phyloP scores from a whole-genome alignment of 2,329 filamentous ascomycete species.

The Phyllosticta citrichinensis region DNA sequence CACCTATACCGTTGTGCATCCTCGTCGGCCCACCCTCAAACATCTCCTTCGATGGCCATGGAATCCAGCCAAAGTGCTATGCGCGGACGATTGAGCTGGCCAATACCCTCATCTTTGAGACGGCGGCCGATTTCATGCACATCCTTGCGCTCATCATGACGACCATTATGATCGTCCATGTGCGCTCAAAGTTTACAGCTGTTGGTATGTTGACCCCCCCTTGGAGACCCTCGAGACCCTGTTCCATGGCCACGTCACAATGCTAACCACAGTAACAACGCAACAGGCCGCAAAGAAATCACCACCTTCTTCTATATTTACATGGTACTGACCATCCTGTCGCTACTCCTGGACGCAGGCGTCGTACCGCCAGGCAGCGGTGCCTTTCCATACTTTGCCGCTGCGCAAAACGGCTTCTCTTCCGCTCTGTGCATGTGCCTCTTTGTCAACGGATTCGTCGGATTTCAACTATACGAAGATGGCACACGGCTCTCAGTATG shows the following conservation, averaged over 20 bases:
- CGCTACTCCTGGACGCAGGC: slow-evolving; percentile 83
- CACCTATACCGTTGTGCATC: slow-evolving; percentile 77
- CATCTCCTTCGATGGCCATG: slow-evolving; percentile 55
- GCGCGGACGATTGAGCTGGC: slow-evolving; percentile 90
- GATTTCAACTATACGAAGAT: slow-evolving; percentile 96
- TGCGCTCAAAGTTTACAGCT: slow-evolving; percentile 94
- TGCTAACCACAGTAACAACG: slow-evolving; percentile 17
- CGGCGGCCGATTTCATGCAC: slow-evolving; percentile 82
- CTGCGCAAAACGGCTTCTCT: slow-evolving; percentile 72
- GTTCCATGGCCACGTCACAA: neutral
- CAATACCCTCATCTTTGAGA: slow-evolving; percentile 98
- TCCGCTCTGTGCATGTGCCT: slow-evolving; percentile 83
- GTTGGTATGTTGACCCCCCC: slow-evolving; percentile 55
- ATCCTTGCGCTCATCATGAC: slow-evolving; percentile 88
- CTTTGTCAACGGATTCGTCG: slow-evolving; percentile 94
- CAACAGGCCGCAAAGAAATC: slow-evolving; percentile 55
- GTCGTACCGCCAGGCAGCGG: slow-evolving; percentile 74
- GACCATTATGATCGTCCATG: slow-evolving; percentile 92
- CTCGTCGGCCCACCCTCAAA: slow-evolving; percentile 66
- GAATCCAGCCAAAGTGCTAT: slow-evolving; percentile 86
- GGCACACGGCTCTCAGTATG: slow-evolving; percentile 89
- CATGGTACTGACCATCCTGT: slow-evolving; percentile 79
- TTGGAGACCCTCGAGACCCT: neutral
- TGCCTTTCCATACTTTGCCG: slow-evolving; percentile 84
- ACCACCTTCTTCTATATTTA: slow-evolving; percentile 96